Evolutionary conservation across 495 filamentous ascomycete species (phyloP).

Genomic region (Astrothelium subdiscretum): DNA sequence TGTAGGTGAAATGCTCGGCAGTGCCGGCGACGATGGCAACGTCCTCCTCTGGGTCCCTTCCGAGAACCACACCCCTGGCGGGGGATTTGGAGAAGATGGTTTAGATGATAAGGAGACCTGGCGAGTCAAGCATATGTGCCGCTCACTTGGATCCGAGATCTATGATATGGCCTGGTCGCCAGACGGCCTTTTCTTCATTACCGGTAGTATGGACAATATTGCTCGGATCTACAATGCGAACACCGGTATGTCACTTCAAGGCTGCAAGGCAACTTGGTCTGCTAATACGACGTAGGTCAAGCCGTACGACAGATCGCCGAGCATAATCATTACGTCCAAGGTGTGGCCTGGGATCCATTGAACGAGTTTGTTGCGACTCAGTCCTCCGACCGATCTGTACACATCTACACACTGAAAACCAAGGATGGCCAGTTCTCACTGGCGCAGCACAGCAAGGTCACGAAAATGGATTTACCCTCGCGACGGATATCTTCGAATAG

Average conservation of each 20-base stretch:
- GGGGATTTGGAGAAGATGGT: slow-evolving; percentile 68
- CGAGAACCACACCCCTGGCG: slow-evolving; percentile 50
- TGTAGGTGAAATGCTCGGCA: slow-evolving; percentile 81
- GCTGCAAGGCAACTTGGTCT: neutral
- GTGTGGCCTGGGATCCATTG: slow-evolving; percentile 94
- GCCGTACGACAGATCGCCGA: slow-evolving; percentile 94
- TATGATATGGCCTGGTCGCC: slow-evolving; percentile 98
- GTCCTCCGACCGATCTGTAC: slow-evolving; percentile 93
- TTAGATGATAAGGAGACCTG: slow-evolving; percentile 93
- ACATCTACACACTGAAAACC: slow-evolving; percentile 90
- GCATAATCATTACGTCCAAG: slow-evolving; percentile 98
- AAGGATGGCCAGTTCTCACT: slow-evolving; percentile 94
- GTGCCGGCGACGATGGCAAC: slow-evolving; percentile 94
- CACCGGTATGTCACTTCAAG: slow-evolving; percentile 47
- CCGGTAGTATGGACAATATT: slow-evolving; percentile 98
- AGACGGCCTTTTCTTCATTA: slow-evolving; percentile 92
- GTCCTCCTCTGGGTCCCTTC: slow-evolving; percentile 90
- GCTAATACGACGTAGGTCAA: slow-evolving; percentile 46
- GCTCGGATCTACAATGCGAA: slow-evolving; percentile 93
- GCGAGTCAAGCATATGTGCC: slow-evolving; percentile 94
- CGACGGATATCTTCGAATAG: slow-evolving; percentile 85
- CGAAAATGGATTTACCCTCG: slow-evolving; percentile 84
- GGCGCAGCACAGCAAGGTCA: slow-evolving; percentile 58
- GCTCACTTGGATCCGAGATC: slow-evolving; percentile 74
- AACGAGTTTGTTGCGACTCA: slow-evolving; percentile 98